These are phyloP conservation scores for Bretschneidera sinensis DNA, from an alignment of 345 rosid genomes.

Conservation along the genomic window DNA sequence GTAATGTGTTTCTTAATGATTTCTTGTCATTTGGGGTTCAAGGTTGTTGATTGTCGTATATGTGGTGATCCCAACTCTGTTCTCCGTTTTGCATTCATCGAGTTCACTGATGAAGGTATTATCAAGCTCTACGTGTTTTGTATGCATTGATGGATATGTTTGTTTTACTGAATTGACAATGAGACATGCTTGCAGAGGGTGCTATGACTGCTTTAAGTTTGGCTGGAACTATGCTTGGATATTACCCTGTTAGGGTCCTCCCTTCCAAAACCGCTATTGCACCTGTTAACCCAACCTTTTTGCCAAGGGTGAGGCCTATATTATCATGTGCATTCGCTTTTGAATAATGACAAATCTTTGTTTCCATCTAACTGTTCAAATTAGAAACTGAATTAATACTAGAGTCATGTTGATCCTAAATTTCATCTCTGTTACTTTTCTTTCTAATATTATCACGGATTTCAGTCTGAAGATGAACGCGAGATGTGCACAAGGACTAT, in stretches of 20 bases:
- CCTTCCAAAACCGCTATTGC: conserved; percentile 99
- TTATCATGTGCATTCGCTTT: not conserved
- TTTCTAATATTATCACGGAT: conserved; percentile 14
- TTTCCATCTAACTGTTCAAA: not conserved
- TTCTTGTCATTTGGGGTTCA: conserved; percentile 6
- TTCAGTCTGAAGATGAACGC: conserved; percentile 92
- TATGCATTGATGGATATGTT: not conserved
- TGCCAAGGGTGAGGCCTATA: conserved; percentile 71
- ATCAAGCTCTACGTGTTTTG: conserved; percentile 15
- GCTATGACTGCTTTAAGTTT: conserved; percentile 82
- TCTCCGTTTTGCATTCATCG: conserved; percentile 94
- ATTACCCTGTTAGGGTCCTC: conserved; percentile 86
- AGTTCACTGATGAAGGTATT: conserved; percentile 92
- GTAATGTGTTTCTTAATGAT: not conserved
- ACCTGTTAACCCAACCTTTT: conserved; percentile 95
- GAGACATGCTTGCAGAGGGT: conserved; percentile 53
- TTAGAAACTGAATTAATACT: not conserved
- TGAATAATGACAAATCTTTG: not conserved
- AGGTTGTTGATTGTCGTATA: conserved; percentile 90
- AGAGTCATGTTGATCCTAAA: conserved; percentile 3
- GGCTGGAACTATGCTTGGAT: conserved; percentile 90
- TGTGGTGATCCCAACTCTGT: conserved; percentile 93
- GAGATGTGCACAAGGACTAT: conserved; percentile 98
- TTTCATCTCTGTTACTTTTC: not conserved
- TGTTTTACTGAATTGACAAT: conserved; percentile 19